A percentile compares a stretch with the other conserved stretches of the same genome.
Evolutionary conservation across 371 early-diverging fungal species (phyloP).

Genomic region (Mucor plumbeus): DNA sequence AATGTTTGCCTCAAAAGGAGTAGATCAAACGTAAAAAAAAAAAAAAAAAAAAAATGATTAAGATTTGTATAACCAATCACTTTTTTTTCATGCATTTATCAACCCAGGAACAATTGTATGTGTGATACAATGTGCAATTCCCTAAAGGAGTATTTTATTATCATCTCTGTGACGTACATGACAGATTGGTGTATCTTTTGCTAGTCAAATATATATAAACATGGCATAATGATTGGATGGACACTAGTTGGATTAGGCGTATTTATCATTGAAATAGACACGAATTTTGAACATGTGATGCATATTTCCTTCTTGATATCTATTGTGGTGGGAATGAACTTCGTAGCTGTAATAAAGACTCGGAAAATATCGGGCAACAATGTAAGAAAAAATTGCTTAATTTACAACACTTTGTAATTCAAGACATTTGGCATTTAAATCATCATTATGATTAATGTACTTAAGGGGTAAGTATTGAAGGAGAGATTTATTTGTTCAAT

Average conservation of each 20-base stretch:
- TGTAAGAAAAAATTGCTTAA: background rate
- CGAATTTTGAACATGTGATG: constrained; percentile 1
- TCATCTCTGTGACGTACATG: constrained; percentile 2
- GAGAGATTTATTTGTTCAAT: background rate
- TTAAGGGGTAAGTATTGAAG: background rate
- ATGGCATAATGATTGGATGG: constrained; percentile 5
- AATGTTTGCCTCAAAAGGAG: background rate
- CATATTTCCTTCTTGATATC: background rate
- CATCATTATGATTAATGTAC: background rate
- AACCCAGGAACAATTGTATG: background rate
- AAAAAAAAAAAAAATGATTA: too few relatives aligned
- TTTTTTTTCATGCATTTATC: background rate
- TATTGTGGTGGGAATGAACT: constrained; percentile 1
- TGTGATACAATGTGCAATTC: constrained; percentile 1
- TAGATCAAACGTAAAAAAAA: background rate
- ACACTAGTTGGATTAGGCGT: background rate
- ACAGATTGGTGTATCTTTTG: background rate
- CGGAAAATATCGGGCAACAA: background rate
- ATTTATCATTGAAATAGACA: background rate
- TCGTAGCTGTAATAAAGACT: background rate
- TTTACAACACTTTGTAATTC: background rate
- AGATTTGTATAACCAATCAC: constrained; percentile 8
- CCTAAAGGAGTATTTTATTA: constrained; percentile 5
- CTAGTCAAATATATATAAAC: background rate
- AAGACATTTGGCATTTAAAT: background rate